Conservation (phyloP, 2,329 filamentous ascomycete species). For the Diaporthe australafricana region DNA sequence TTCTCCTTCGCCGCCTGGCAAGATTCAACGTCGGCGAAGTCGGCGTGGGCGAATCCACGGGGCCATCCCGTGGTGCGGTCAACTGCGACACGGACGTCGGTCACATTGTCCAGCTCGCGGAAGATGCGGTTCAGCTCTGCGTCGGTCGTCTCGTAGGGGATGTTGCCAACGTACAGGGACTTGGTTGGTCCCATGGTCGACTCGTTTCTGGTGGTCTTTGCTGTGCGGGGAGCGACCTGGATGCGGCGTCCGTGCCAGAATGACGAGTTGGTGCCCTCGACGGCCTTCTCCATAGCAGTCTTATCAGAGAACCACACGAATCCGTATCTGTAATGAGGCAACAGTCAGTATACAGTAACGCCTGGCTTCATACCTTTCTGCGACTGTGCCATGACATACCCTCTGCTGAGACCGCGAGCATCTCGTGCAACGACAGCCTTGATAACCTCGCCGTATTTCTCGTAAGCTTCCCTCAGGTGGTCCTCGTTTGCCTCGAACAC, state of each 20-base stretch:
- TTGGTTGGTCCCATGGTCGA: conserved; percentile 39
- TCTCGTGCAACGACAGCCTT: conserved; percentile 46
- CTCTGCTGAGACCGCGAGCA: conserved; percentile 49
- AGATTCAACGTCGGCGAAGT: conserved; percentile 77
- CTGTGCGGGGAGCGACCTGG: conserved; percentile 41
- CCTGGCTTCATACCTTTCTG: neutral
- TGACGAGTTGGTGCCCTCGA: conserved; percentile 46
- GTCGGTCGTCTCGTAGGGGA: conserved; percentile 88
- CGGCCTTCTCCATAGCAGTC: conserved; percentile 43
- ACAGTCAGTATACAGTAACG: conserved; percentile 33
- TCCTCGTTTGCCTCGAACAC: conserved; percentile 50
- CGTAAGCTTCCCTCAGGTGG: conserved; percentile 48
- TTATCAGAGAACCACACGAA: conserved; percentile 46
- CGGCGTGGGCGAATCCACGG: conserved; percentile 85
- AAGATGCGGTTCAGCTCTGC: conserved; percentile 85
- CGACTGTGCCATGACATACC: conserved; percentile 41
- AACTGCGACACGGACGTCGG: conserved; percentile 84
- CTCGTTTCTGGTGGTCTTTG: neutral
- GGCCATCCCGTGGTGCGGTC: conserved; percentile 84
- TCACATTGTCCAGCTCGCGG: conserved; percentile 74
- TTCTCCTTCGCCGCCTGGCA: conserved; percentile 70
- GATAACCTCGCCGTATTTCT: conserved; percentile 46
- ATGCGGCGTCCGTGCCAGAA: conserved; percentile 54
- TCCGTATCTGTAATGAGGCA: conserved; percentile 43
- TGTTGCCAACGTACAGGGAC: conserved; percentile 83